Evolutionary conservation across 2,329 filamentous ascomycete genomes (phyloP).

Genomic region (Lasiodiplodia citricola): DNA sequence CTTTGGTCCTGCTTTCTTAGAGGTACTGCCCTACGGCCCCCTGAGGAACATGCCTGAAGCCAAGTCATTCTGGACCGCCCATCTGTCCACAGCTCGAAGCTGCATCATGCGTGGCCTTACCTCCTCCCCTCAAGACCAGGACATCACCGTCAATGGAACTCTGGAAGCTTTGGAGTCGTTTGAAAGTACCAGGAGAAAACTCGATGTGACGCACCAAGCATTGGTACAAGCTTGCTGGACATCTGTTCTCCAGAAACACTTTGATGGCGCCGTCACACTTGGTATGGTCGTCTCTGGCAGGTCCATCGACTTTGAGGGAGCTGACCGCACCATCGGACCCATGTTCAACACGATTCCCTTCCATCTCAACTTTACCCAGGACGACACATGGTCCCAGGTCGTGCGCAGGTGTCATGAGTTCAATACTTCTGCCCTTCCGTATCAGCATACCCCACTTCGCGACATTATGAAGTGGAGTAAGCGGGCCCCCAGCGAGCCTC

Average conservation of each 20-base stretch:
- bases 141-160: constrained; percentile 34
- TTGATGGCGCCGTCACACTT: constrained; percentile 59
- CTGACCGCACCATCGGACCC: constrained; percentile 75
- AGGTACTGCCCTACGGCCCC: constrained; percentile 73
- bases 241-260: constrained; percentile 62
- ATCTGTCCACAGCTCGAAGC: constrained; percentile 52
- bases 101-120: constrained; percentile 37
- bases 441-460: constrained; percentile 79
- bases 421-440: constrained; percentile 70
- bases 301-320: constrained; percentile 68
- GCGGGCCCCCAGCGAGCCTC: constrained; percentile 53
- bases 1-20: constrained; percentile 64
- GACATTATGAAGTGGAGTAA: constrained; percentile 81
- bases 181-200: constrained; percentile 56
- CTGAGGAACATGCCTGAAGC: constrained; percentile 58
- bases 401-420: constrained; percentile 71
- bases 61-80: constrained; percentile 70
- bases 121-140: constrained; percentile 30
- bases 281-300: constrained; percentile 83
- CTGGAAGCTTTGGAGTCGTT: constrained; percentile 55
- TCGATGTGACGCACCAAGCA: constrained; percentile 79
- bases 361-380: constrained; percentile 52
- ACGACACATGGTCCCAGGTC: constrained; percentile 64
- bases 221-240: constrained; percentile 78
- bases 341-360: constrained; percentile 91